A percentile compares a stretch with the other conserved stretches of the same genome.
These are phyloP conservation scores for Chlorophyllum brunneum DNA, from an alignment of 768 basidiomycete species.

Conservation along the genomic window DNA sequence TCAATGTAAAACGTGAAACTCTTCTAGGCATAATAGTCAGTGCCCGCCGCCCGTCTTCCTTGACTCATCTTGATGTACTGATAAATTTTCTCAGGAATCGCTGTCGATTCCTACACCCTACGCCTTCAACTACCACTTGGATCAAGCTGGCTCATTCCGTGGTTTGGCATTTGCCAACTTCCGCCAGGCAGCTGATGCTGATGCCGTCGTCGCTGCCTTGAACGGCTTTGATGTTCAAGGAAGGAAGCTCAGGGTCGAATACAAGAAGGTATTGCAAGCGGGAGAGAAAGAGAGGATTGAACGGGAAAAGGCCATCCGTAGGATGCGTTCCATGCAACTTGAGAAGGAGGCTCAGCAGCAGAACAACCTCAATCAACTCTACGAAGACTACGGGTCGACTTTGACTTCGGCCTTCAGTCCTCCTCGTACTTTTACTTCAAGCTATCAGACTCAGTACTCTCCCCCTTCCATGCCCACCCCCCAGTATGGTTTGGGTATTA, in stretches of 20 bases:
- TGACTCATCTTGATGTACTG: conserved; percentile 3
- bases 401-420: conserved; percentile 58
- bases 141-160: conserved; percentile 94
- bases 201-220: conserved; percentile 91
- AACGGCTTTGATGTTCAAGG: conserved; percentile 97
- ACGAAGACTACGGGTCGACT: conserved; percentile 73
- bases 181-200: conserved; percentile 85
- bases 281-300: conserved; percentile 99
- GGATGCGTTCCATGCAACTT: conserved; percentile 96
- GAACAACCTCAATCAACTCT: conserved; percentile 44
- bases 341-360: conserved; percentile 74
- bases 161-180: conserved; percentile 99
- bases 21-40: conserved; percentile 94
- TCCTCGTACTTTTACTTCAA: conserved; percentile 71
- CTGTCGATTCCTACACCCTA: conserved; percentile 94
- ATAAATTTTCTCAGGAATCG: conserved; percentile 56
- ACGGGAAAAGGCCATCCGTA: conserved; percentile 94
- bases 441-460: conserved; percentile 66
- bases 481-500: conserved; percentile 39
- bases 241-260: conserved; percentile 96
- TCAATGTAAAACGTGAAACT: conserved; percentile 96
- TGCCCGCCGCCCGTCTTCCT: conserved; percentile 23
- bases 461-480: conserved; percentile 53
- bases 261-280: conserved; percentile 99
- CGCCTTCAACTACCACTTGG: conserved; percentile 99